Evolutionary conservation across 345 rosid genomes (phyloP), one percentile per base, ranked within the genome.

Genomic region (Clausena lansium): DNA sequence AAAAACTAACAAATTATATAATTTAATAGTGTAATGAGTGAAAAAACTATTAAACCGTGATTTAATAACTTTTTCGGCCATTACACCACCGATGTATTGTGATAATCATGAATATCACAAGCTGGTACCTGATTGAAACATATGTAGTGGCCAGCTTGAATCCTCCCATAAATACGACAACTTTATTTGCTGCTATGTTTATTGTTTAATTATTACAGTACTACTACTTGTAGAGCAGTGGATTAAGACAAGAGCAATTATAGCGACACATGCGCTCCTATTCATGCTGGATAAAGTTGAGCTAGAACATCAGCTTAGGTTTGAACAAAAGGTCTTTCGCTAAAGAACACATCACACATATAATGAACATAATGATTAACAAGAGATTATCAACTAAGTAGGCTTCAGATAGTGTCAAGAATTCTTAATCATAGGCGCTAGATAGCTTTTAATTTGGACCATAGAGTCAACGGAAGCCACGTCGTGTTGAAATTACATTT

Each of bases 261-360:
- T 76, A 30, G 59, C 66, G 27, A 72, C 32, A 68, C 75, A 67
- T 72, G 65, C 22, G 57, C 65, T 45, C 33, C 27, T 71, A 35
- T 72, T 72, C 65, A 67, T 83, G 81, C 67, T 68, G 74, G 72
- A 15, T 73, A 77, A 79, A 79, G 75, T 28, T 58, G 75, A 55
- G 50, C 35, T 65, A 67, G 57, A 66, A 35, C 20, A 55, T 61
- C 41, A 9, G 32, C 70, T 62, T 59, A 72, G 38, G 80, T 77
- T 73, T 55, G 25, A 63, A 27, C 71, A 33, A 54, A 32, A 41
- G 39, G 5, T n/a, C 11, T 57, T 4, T 33, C 14, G 4, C 22
- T 30, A 5, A 20, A 61, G 33, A 52, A 39, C 39, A 60, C 50
- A 32, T 28, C n/a, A 58, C 62, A 36, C 9, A 52, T 6, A 52